Conservation (phyloP, 805 yeast genomes). For the Danielozyma ontarioensis region DNA sequence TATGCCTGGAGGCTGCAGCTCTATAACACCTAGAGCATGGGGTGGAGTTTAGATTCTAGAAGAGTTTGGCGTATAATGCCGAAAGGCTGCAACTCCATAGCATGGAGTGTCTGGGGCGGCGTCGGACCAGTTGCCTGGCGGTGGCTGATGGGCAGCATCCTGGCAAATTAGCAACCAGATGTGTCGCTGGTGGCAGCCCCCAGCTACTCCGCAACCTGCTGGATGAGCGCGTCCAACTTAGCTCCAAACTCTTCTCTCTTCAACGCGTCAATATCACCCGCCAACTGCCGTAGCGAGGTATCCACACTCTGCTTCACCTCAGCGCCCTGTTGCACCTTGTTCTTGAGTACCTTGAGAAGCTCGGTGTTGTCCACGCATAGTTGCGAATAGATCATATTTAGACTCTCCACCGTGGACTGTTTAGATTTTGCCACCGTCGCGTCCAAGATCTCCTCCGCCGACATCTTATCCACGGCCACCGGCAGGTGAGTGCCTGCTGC, state of each 20-base stretch:
- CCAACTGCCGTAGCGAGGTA: conserved; percentile 9
- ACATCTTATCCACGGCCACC: conserved; percentile 22
- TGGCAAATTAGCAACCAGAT: not conserved
- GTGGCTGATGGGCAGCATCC: no score
- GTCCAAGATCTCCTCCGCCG: conserved; percentile 28
- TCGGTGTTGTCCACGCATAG: conserved; percentile 30
- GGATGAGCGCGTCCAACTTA: conserved; percentile 19
- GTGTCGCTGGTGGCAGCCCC: no score
- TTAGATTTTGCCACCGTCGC: conserved; percentile 20
- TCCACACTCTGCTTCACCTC: conserved; percentile 15
- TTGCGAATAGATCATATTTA: conserved; percentile 32
- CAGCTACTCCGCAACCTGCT: no score
- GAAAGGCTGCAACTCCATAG: no score
- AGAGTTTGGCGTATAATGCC: no score
- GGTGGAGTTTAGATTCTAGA: no score
- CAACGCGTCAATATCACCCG: conserved; percentile 14
- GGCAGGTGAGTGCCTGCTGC: conserved; percentile 10
- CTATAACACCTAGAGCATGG: no score
- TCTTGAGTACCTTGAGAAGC: conserved; percentile 17
- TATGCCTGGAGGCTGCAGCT: no score
- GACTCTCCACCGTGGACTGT: conserved; percentile 19
- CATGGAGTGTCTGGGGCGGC: no score
- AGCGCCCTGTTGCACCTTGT: conserved; percentile 15
- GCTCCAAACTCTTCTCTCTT: conserved; percentile 14
- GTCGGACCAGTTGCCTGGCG: no score